A percentile compares a stretch with the other conserved stretches of the same genome.
Conservation (phyloP, 2,329 filamentous ascomycete species). For the Sporothrix dimorphospora region DNA sequence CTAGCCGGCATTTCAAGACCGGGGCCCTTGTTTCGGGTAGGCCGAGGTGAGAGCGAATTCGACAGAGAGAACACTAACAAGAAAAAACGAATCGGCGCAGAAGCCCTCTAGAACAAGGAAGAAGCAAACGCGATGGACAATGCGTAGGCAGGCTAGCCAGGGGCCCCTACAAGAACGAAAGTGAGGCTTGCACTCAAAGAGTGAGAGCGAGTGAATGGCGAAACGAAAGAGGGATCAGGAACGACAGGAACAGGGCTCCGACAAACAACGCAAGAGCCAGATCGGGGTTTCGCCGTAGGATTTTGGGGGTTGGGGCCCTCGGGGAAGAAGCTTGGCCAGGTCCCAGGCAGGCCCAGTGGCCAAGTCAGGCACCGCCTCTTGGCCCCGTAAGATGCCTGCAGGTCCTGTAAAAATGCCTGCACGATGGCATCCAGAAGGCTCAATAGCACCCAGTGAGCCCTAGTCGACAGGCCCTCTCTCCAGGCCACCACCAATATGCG, state of each 20-base stretch:
- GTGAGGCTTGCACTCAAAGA: neutral
- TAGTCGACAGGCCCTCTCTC: neutral
- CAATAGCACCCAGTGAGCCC: neutral
- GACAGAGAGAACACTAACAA: neutral
- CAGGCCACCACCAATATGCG: neutral
- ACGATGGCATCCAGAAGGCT: no score
- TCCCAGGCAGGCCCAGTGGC: neutral
- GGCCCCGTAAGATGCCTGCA: no score
- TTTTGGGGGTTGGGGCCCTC: neutral
- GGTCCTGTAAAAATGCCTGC: no score
- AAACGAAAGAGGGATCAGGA: neutral
- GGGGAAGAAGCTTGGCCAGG: neutral
- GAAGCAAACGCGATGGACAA: slow-evolving; percentile 9
- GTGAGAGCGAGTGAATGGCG: neutral
- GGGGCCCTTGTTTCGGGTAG: slow-evolving; percentile 16
- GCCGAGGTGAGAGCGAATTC: neutral
- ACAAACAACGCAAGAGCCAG: neutral
- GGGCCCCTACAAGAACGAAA: neutral
- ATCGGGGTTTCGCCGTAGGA: slow-evolving; percentile 3
- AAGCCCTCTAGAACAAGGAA: slow-evolving; percentile 20
- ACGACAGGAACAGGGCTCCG: neutral
- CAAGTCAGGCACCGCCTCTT: neutral
- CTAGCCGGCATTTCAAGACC: slow-evolving; percentile 1
- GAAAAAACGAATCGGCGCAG: neutral
- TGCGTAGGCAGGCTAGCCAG: neutral